These are phyloP conservation scores for Emmonsia crescens DNA, from an alignment of 2,329 filamentous ascomycete genomes.

Conservation along the genomic window DNA sequence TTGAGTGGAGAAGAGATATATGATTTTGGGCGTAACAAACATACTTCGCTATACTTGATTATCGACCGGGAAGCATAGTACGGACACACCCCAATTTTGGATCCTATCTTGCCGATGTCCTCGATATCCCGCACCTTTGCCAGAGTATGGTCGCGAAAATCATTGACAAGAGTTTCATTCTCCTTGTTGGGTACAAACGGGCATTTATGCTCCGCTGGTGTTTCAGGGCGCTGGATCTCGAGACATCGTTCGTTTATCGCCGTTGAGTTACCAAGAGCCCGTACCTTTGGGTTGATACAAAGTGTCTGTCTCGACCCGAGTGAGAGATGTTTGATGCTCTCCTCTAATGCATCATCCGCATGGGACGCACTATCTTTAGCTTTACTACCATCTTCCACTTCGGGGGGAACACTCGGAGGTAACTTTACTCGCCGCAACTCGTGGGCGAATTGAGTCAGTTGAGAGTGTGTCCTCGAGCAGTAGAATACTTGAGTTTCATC, in stretches of 20 bases:
- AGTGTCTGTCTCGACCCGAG: constrained; percentile 76
- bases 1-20: not conserved
- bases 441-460: constrained; percentile 75
- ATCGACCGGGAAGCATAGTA: constrained; percentile 90
- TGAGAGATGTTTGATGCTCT: constrained; percentile 67
- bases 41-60: constrained; percentile 64
- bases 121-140: constrained; percentile 89
- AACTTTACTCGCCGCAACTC: constrained; percentile 71
- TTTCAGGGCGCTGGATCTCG: constrained; percentile 68
- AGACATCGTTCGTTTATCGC: constrained; percentile 91
- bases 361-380: constrained; percentile 6
- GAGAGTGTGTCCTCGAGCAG: constrained; percentile 86
- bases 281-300: constrained; percentile 81
- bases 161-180: constrained; percentile 57
- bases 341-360: constrained; percentile 29
- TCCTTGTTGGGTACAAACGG: constrained; percentile 69
- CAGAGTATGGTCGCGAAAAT: constrained; percentile 75
- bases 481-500: constrained; percentile 79
- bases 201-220: constrained; percentile 57
- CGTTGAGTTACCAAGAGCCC: constrained; percentile 54
- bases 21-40: constrained; percentile 7
- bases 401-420: constrained; percentile 56
- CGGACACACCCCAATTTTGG: constrained; percentile 70
- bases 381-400: constrained; percentile 19
- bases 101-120: constrained; percentile 69